Evolutionary conservation across 148 eudicot species (phyloP).

Genomic region (Mesembryanthemum crystallinum): DNA sequence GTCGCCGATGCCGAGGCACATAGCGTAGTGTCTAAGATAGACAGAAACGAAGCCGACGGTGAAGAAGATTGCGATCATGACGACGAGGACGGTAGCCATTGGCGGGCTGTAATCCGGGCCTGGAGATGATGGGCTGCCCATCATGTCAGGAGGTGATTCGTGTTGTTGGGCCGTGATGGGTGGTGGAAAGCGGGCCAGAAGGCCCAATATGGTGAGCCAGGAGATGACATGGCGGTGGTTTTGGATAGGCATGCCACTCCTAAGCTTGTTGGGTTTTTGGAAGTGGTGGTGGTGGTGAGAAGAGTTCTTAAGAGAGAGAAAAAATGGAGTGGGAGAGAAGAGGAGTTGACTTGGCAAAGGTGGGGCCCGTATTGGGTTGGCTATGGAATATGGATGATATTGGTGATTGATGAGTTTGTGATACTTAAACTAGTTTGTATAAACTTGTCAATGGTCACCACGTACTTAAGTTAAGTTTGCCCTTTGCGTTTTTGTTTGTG

Average conservation of each 20-base stretch:
- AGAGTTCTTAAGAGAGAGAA: not conserved
- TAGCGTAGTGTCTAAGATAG: not conserved
- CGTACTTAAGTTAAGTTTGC: too few relatives aligned
- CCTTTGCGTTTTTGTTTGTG: too few relatives aligned
- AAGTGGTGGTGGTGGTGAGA: not conserved
- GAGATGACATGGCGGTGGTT: constrained; percentile 8
- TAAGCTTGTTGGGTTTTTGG: not conserved
- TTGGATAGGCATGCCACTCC: constrained; percentile 18
- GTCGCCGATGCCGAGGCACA: constrained; percentile 20
- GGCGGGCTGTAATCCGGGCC: constrained; percentile 33
- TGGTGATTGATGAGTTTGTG: too few relatives aligned
- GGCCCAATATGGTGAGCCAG: not conserved
- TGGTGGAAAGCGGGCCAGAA: not conserved
- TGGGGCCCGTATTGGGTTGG: too few relatives aligned
- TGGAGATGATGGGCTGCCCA: not conserved
- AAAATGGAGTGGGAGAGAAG: too few relatives aligned
- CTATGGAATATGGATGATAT: too few relatives aligned
- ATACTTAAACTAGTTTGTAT: too few relatives aligned
- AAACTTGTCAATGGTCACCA: too few relatives aligned
- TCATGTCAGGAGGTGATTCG: not conserved
- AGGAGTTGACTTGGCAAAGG: too few relatives aligned
- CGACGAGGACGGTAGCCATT: constrained; percentile 30
- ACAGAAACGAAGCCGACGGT: not conserved
- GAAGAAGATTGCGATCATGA: constrained; percentile 33
- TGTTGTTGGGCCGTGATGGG: constrained; percentile 12